phyloP scores from a whole-genome alignment of 768 basidiomycete genomes.

The Candolleomyces aberdarensis region DNA sequence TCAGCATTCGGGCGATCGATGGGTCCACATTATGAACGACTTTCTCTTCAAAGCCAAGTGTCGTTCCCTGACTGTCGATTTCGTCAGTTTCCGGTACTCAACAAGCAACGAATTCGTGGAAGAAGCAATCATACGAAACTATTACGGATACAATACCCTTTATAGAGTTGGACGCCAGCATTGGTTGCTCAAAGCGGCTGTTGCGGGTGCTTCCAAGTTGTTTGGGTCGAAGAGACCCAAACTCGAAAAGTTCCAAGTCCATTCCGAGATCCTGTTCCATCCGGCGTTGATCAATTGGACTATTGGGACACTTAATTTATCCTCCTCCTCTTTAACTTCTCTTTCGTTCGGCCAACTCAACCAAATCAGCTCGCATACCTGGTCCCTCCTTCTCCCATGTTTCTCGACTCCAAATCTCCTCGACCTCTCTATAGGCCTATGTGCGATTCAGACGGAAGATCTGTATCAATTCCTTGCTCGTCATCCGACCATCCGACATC shows the following conservation, averaged over 20 bases:
- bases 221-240: neutral
- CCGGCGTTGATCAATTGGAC: conserved; percentile 20
- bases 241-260: conserved; percentile 18
- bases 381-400: conserved; percentile 19
- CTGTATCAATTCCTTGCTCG: conserved; percentile 16
- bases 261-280: conserved; percentile 21
- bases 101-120: neutral
- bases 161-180: neutral
- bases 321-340: conserved; percentile 15
- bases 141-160: neutral
- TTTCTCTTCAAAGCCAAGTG: neutral
- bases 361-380: conserved; percentile 8
- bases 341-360: conserved; percentile 22
- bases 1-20: neutral
- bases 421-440: conserved; percentile 18
- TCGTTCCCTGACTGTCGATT: neutral
- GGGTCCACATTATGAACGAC: neutral
- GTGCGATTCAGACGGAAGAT: conserved; percentile 7
- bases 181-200: neutral
- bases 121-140: neutral
- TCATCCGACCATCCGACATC: conserved; percentile 11
- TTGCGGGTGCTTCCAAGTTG: conserved; percentile 1
- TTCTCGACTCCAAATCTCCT: conserved; percentile 20
- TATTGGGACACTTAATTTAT: conserved; percentile 17
- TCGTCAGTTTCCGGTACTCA: neutral